These are phyloP conservation scores for Ophiognomonia clavigignenti-juglandacearum DNA, from an alignment of 2,329 filamentous ascomycete genomes.

Conservation along the genomic window DNA sequence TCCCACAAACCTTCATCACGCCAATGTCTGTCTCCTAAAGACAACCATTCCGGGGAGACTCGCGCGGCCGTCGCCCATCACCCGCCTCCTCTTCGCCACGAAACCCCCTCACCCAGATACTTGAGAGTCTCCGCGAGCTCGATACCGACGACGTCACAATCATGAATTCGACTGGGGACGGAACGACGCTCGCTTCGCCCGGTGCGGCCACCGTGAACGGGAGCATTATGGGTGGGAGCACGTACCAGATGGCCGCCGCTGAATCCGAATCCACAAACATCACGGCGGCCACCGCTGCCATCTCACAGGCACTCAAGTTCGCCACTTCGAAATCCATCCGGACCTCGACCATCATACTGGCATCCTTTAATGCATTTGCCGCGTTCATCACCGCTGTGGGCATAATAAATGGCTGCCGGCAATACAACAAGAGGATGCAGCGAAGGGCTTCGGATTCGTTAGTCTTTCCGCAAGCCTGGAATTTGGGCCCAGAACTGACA, in stretches of 20 bases:
- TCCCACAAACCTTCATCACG: slow-evolving; percentile 5
- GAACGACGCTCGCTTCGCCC: slow-evolving; percentile 3
- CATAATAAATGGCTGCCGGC: slow-evolving; percentile 54
- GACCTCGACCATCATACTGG: slow-evolving; percentile 57
- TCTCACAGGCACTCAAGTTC: slow-evolving; percentile 48
- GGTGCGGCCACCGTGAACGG: slow-evolving; percentile 1
- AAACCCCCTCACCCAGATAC: slow-evolving; percentile 14
- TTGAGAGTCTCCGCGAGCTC: slow-evolving; percentile 6
- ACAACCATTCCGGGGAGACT: slow-evolving; percentile 21
- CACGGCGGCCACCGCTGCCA: slow-evolving; percentile 31
- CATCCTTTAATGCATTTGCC: slow-evolving; percentile 55
- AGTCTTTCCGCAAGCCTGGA: slow-evolving; percentile 1
- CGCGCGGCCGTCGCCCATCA: slow-evolving; percentile 27
- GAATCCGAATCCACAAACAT: slow-evolving; percentile 34
- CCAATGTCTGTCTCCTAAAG: slow-evolving; percentile 13
- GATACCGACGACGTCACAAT: slow-evolving; percentile 4
- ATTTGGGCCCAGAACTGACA: slow-evolving; percentile 1
- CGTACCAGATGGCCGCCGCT: slow-evolving; percentile 17
- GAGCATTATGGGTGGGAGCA: slow-evolving; percentile 1
- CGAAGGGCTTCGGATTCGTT: slow-evolving; percentile 26
- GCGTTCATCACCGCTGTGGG: slow-evolving; percentile 51
- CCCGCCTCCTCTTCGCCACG: slow-evolving; percentile 22
- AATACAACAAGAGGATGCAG: slow-evolving; percentile 35
- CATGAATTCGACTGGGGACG: slow-evolving; percentile 4
- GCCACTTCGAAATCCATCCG: slow-evolving; percentile 52